A percentile compares a stretch with the other conserved stretches of the same genome.
Conservation (phyloP, 2,329 filamentous ascomycete genomes). For the Scleromitrula shiraiana region DNA sequence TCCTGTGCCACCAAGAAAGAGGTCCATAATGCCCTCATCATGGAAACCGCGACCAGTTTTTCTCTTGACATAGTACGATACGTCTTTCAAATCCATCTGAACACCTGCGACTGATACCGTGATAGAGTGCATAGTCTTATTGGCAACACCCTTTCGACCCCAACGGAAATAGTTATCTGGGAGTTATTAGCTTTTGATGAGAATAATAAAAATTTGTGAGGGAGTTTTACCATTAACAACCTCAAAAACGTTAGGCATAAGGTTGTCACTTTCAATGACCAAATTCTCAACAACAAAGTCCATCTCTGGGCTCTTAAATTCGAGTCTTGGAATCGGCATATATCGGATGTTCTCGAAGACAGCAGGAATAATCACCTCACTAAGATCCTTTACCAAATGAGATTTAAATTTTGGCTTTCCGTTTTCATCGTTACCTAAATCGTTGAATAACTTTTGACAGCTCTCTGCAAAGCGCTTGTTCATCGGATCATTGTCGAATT, state of each 20-base stretch:
- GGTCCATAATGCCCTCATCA: conserved; percentile 81
- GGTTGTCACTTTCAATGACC: conserved; percentile 91
- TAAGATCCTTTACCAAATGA: conserved; percentile 82
- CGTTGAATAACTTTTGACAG: conserved; percentile 76
- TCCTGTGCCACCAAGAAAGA: conserved; percentile 78
- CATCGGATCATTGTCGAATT: conserved; percentile 82
- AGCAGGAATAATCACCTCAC: conserved; percentile 75
- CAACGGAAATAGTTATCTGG: conserved; percentile 82
- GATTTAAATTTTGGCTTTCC: conserved; percentile 89
- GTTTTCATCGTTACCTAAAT: conserved; percentile 79
- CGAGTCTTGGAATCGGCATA: conserved; percentile 86
- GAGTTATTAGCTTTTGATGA: conserved; percentile 1
- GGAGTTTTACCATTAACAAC: conserved; percentile 61
- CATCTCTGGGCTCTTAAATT: conserved; percentile 76
- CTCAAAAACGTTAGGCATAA: conserved; percentile 88
- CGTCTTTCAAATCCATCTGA: conserved; percentile 85
- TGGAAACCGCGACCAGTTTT: conserved; percentile 83
- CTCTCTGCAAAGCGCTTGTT: conserved; percentile 75
- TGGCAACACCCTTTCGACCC: conserved; percentile 81
- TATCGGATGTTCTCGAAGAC: conserved; percentile 82
- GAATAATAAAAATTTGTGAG: neutral
- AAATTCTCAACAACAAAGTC: conserved; percentile 92
- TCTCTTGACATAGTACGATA: conserved; percentile 90
- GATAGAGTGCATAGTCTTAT: conserved; percentile 69
- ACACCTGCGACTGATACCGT: conserved; percentile 83